Base-by-base conservation (phyloP, 139 green algal species). In the Marvania coccoides region DNA sequence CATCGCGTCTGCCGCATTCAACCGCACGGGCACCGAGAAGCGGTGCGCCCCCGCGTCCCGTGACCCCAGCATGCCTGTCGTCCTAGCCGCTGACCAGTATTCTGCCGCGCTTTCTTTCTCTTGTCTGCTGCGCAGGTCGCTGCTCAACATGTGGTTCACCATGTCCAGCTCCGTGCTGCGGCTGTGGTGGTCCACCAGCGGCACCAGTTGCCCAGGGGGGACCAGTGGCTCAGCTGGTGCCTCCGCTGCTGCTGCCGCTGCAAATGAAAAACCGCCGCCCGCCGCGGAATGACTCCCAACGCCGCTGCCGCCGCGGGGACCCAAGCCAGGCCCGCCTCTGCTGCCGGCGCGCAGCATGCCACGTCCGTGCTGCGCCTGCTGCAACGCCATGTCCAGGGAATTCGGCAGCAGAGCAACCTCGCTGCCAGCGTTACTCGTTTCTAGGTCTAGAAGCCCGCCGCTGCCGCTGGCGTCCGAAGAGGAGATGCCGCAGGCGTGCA, bases 161-260 rank as follows among this genome's bases (percentile, higher is more conserved):
- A 34, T 24, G 40, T 64, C 67, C 45, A 74, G 39, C 61, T 74
- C 58, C 30, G 3, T 9, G 6, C 39, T 28, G 2, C 67, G 58
- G 28, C 35, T 15, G 0, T 14, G 14, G 34, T 74, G 58, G 40
- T 69, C 58, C 31, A 74, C 15, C 13, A 74, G 55, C 0, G 67
- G 67, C 46, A 39, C 12, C 23, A 74, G 46, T 58, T 74, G 19
- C 19, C 19, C 19, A 28, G 19, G 42, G 19, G 42, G 42, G 19
- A 51, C 42, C 19, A 51, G 19, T 28, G 42, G 19, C 19, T 19
- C 19, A 28, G 19, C 42, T 28, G 19, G 19, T 51, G 42, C 19
- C 19, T 28, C 42, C 42, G 42, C 42, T 51, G 42, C 42, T 51
- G 19, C 19, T 28, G 19, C 19, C 42, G 42, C 42, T 51, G 42